phyloP scores from a whole-genome alignment of 352 stramenopile genomes.

The Phytopythium cucurbitacearum region DNA sequence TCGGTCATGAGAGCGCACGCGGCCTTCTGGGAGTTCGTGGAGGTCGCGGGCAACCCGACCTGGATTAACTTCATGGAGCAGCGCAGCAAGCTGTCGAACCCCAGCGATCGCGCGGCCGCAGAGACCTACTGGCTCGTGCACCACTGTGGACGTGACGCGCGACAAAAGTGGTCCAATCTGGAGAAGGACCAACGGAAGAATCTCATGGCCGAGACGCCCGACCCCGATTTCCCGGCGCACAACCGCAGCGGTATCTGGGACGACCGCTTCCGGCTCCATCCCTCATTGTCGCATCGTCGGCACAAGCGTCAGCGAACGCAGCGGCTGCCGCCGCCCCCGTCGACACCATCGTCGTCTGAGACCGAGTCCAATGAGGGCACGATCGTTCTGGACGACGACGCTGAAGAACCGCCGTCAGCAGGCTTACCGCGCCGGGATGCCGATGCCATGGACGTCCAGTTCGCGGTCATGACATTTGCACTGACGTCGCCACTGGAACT shows the following conservation, averaged over 20 bases:
- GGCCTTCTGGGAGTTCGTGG: background rate
- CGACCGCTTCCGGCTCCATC: background rate
- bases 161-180: background rate
- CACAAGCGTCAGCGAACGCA: no score
- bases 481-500: no score
- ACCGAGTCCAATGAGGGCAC: no score
- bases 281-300: background rate
- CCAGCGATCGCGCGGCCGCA: background rate
- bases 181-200: background rate
- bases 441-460: no score
- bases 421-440: no score
- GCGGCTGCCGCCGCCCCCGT: no score
- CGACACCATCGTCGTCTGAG: no score
- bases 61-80: background rate
- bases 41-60: background rate
- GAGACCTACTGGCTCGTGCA: background rate
- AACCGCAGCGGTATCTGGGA: background rate
- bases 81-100: background rate
- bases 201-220: background rate
- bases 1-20: background rate
- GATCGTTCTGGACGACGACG: no score
- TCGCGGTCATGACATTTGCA: no score
- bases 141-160: background rate
- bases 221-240: background rate
- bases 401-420: no score